Evolutionary conservation across 148 eudicot species (phyloP).

Genomic region (Bassia scoparia): DNA sequence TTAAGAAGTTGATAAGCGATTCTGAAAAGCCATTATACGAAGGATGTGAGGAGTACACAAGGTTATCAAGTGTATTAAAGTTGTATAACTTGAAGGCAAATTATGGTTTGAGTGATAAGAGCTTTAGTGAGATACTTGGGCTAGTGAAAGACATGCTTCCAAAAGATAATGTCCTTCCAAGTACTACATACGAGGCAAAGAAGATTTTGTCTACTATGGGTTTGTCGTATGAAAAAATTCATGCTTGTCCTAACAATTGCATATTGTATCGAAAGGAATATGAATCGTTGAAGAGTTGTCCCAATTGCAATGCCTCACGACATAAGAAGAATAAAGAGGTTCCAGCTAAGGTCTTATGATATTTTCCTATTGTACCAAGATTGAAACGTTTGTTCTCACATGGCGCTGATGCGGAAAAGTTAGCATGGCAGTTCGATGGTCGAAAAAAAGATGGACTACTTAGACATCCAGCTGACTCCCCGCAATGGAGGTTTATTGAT

Average conservation of each 20-base stretch:
- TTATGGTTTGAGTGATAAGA: conserved; percentile 15
- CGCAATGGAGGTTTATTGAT: too few species aligned
- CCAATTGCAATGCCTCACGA: conserved; percentile 5
- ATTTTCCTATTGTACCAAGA: conserved; percentile 11
- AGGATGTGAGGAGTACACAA: conserved; percentile 5
- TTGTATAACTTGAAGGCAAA: conserved; percentile 15
- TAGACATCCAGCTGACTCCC: conserved; percentile 24
- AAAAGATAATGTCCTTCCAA: conserved; percentile 5
- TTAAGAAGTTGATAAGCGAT: not conserved
- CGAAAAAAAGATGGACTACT: conserved; percentile 6
- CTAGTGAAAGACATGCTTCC: conserved; percentile 12
- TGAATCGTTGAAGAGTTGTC: not conserved
- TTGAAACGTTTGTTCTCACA: conserved; percentile 27
- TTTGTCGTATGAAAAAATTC: not conserved
- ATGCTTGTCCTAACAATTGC: not conserved
- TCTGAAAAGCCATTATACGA: not conserved
- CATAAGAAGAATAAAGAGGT: conserved; percentile 9
- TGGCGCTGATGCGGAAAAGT: conserved; percentile 8
- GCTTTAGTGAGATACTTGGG: not conserved
- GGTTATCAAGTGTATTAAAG: not conserved
- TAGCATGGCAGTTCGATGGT: conserved; percentile 29
- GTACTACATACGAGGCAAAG: conserved; percentile 16
- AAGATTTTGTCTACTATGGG: conserved; percentile 5
- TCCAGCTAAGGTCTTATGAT: not conserved
- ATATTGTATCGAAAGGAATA: not conserved